Percentiles rank a stretch among this genome's conserved stretches.
Conservation (phyloP, 176 grass and related monocot species). For the Luzula sylvatica region DNA sequence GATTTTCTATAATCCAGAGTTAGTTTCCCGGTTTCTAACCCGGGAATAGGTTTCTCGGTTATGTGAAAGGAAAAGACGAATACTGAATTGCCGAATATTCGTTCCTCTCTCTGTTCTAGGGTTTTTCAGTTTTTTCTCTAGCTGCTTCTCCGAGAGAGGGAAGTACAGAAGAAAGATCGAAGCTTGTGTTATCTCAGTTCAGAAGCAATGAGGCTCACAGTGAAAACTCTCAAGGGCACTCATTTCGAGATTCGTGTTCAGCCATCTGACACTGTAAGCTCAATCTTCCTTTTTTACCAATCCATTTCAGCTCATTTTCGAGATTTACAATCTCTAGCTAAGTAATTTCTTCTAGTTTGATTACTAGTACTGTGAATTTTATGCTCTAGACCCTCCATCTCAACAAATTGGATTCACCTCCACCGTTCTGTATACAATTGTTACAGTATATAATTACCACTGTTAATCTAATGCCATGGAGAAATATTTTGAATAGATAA, state of each 20-base stretch:
- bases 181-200: background rate
- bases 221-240: slow-evolving; percentile 85
- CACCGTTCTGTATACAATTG: background rate
- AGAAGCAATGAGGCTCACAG: slow-evolving; percentile 64
- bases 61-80: too few relatives aligned
- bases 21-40: too few relatives aligned
- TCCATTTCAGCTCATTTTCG: background rate
- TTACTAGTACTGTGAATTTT: too few relatives aligned
- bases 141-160: background rate
- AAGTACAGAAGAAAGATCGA: background rate
- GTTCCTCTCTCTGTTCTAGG: background rate
- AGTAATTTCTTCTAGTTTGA: too few relatives aligned
- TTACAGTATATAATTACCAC: background rate
- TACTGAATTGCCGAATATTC: background rate
- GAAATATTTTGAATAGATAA: slow-evolving; percentile 38
- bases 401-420: background rate
- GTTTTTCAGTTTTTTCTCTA: background rate
- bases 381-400: too few relatives aligned
- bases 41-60: too few relatives aligned
- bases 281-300: background rate
- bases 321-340: background rate
- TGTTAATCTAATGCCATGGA: background rate
- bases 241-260: slow-evolving; percentile 86
- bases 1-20: too few relatives aligned
- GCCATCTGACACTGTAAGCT: slow-evolving; percentile 58